Percentiles rank a stretch among this genome's conserved stretches.
phyloP scores from a whole-genome alignment of 2,329 filamentous ascomycete genomes.

The Microsporum audouinii region DNA sequence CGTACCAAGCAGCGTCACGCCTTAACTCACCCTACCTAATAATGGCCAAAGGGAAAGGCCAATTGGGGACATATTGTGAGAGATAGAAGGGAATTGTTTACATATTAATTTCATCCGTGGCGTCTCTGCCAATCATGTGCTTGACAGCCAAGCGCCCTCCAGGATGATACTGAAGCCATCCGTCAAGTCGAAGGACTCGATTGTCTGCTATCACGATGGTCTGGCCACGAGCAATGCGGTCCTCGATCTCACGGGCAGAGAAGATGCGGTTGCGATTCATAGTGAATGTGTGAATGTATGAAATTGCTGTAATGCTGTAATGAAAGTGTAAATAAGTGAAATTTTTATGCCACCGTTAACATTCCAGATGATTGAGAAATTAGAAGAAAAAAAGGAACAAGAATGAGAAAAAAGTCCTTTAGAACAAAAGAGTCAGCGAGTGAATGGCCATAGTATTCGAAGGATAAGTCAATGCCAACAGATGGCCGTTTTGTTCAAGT shows the following conservation, averaged over 20 bases:
- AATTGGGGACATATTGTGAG: background rate
- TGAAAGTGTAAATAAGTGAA: background rate
- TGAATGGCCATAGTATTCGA: background rate
- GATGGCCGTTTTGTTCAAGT: background rate
- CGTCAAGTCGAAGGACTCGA: constrained; percentile 73
- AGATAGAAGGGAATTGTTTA: constrained; percentile 36
- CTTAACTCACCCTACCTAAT: background rate
- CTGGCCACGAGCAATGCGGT: constrained; percentile 67
- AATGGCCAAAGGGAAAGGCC: background rate
- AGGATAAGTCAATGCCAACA: background rate
- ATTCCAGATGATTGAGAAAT: background rate
- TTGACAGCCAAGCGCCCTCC: constrained; percentile 80
- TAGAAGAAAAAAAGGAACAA: background rate
- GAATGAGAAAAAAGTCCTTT: background rate
- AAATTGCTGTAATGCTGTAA: background rate
- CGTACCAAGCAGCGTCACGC: background rate
- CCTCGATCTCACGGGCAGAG: constrained; percentile 59
- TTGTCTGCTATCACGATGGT: constrained; percentile 69
- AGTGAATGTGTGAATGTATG: background rate
- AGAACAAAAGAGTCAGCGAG: background rate
- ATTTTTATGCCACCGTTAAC: background rate
- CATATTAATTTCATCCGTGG: constrained; percentile 85
- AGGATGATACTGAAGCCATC: constrained; percentile 80
- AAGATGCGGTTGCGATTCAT: constrained; percentile 29
- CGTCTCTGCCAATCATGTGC: constrained; percentile 89